phyloP scores from a whole-genome alignment of 768 basidiomycete genomes.

The Trametes cinnabarina region DNA sequence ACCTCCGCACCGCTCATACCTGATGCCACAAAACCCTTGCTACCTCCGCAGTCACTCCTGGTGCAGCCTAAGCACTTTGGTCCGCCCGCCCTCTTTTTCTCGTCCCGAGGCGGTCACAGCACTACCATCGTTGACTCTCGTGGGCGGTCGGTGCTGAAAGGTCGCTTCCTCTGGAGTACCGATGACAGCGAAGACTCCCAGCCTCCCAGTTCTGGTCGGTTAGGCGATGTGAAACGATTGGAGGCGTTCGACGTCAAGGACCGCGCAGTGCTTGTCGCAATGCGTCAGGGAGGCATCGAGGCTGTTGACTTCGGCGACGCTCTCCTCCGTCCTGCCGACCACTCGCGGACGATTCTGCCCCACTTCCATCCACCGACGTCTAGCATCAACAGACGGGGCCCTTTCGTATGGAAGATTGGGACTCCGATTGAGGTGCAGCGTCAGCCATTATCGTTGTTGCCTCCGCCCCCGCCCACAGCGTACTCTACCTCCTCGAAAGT shows the following conservation, averaged over 20 bases:
- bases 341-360: slow-evolving; percentile 71
- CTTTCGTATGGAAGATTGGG: slow-evolving; percentile 84
- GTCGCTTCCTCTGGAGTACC: slow-evolving; percentile 74
- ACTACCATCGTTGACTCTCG: slow-evolving; percentile 86
- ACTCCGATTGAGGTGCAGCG: slow-evolving; percentile 54
- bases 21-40: slow-evolving; percentile 52
- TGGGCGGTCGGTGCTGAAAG: slow-evolving; percentile 80
- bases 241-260: slow-evolving; percentile 80
- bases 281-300: slow-evolving; percentile 85
- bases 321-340: slow-evolving; percentile 74
- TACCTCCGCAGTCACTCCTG: slow-evolving; percentile 73
- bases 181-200: slow-evolving; percentile 53
- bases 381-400: slow-evolving; percentile 63
- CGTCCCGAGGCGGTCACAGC: slow-evolving; percentile 86
- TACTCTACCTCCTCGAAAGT: slow-evolving; percentile 22
- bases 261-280: slow-evolving; percentile 75
- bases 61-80: slow-evolving; percentile 81
- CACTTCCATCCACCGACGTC: slow-evolving; percentile 62
- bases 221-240: slow-evolving; percentile 81
- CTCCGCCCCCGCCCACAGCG: slow-evolving; percentile 16
- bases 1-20: slow-evolving; percentile 26
- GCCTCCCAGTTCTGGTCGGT: slow-evolving; percentile 37
- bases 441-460: slow-evolving; percentile 38
- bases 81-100: slow-evolving; percentile 83
- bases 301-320: slow-evolving; percentile 80